Percentiles rank a stretch among this genome's conserved stretches.
Evolutionary conservation across 2,329 filamentous ascomycete genomes (phyloP).

Genomic region (Fonsecaea erecta): DNA sequence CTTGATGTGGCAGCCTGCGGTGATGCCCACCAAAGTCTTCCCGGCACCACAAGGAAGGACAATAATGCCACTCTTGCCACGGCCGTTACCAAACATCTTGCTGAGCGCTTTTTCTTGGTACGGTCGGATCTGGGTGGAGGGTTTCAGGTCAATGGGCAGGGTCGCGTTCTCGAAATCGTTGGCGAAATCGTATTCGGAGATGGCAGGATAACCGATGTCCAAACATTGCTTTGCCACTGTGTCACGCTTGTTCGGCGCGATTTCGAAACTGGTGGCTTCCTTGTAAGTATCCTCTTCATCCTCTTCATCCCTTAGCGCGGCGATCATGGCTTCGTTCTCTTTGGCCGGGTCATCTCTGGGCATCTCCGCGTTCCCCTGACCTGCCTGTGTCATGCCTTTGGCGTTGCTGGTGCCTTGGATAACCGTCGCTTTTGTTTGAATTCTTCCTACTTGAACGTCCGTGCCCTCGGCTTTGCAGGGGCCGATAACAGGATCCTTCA

Average conservation of each 20-base stretch:
- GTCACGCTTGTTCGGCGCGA: constrained; percentile 80
- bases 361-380: constrained; percentile 44
- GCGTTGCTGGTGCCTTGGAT: constrained; percentile 96
- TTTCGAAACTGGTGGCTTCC: constrained; percentile 91
- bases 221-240: constrained; percentile 87
- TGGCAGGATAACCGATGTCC: constrained; percentile 80
- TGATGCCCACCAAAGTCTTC: constrained; percentile 97
- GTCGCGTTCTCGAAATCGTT: constrained; percentile 89
- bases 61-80: constrained; percentile 96
- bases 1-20: constrained; percentile 95
- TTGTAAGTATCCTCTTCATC: constrained; percentile 82
- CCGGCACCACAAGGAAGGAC: constrained; percentile 95
- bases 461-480: constrained; percentile 73
- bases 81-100: constrained; percentile 99
- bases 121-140: constrained; percentile 84
- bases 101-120: constrained; percentile 97
- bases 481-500: constrained; percentile 82
- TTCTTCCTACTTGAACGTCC: constrained; percentile 79
- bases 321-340: constrained; percentile 54
- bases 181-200: constrained; percentile 97
- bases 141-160: constrained; percentile 89
- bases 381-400: constrained; percentile 79
- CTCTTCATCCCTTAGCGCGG: constrained; percentile 72
- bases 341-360: constrained; percentile 33
- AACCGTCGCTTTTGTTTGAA: constrained; percentile 83